Evolutionary conservation across 2,329 filamentous ascomycete genomes (phyloP), one percentile per base, ranked within the genome.

Genomic region (Fusarium illudens): DNA sequence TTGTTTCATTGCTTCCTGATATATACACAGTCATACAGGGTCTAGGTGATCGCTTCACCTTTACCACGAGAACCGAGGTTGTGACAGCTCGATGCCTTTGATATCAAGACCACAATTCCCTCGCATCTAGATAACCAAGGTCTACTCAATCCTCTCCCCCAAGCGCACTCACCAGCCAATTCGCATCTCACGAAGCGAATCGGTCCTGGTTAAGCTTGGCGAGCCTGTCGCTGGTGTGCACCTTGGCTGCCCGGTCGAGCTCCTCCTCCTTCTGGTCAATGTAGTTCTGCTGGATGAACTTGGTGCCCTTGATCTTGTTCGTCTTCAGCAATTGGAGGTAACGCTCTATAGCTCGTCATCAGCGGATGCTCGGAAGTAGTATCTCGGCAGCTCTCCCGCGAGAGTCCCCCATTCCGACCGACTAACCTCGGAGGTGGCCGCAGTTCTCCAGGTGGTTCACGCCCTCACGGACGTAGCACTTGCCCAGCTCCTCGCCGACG

Each of bases 401-500:
- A 20, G 53, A 59, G 48, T n/a, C n/a, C 60, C 55, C 9, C 30
- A 49, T 54, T 54, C 30, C 20, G 17, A 9, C 48, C 52, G 52
- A 83, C 90, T 85, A 79, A 96, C 92, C 92, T 91, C 92, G 86
- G 80, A 95, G 79, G 75, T 87, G 84, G 70, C 92, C 92, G 80
- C 92, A 96, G 83, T 95, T 96, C 86, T 95, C 92, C 79, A 96
- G 81, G 79, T 96, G 92, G 80, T 96, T 96, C 71, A 94, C 91
- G 59, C 92, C 93, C 81, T 96, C 91, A 72, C 88, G 86, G 80
- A 89, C 88, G 81, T 96, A 96, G 84, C 92, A 96, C 83, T 93
- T 95, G 80, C 90, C 86, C 83, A 96, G 84, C 84, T 96, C 92
- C 79, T 95, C 91, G 68, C 91, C 84, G 58, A 96, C 91, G 67